Evolutionary conservation across 2,329 filamentous ascomycete genomes (phyloP).

Genomic region (Fusarium agapanthi): DNA sequence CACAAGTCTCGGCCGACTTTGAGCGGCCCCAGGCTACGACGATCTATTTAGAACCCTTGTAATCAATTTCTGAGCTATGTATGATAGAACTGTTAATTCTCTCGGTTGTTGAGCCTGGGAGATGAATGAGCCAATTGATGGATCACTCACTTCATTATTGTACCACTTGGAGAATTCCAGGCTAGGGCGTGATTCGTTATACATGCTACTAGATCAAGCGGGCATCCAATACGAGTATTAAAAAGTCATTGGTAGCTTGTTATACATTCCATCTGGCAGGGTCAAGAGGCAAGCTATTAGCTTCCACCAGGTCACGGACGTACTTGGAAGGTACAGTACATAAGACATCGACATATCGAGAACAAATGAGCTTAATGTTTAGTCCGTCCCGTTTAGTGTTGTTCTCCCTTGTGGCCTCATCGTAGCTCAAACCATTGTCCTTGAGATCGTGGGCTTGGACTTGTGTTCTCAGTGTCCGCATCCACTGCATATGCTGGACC

Average conservation of each 20-base stretch:
- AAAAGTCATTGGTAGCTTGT: background rate
- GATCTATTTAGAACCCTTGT: constrained; percentile 45
- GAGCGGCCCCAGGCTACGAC: constrained; percentile 39
- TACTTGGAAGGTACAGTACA: background rate
- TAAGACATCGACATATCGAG: background rate
- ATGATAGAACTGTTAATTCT: constrained; percentile 40
- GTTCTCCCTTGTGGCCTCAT: background rate
- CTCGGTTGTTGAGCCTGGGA: constrained; percentile 9
- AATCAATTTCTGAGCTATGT: constrained; percentile 44
- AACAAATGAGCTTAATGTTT: background rate
- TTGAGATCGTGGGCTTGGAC: background rate
- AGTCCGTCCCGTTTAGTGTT: background rate
- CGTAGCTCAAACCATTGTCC: background rate
- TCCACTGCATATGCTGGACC: background rate
- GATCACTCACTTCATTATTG: background rate
- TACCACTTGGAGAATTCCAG: background rate
- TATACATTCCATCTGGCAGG: background rate
- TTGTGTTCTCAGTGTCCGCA: background rate
- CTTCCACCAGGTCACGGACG: background rate
- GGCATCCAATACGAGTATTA: background rate
- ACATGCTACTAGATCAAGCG: background rate
- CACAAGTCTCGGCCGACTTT: constrained; percentile 39
- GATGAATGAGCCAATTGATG: constrained; percentile 35
- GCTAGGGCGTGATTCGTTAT: background rate
- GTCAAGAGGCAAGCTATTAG: background rate